A percentile compares a stretch with the other conserved stretches of the same genome.
These are phyloP conservation scores for Acacia confusa DNA, from an alignment of 306 rosid genomes.

Conservation along the genomic window DNA sequence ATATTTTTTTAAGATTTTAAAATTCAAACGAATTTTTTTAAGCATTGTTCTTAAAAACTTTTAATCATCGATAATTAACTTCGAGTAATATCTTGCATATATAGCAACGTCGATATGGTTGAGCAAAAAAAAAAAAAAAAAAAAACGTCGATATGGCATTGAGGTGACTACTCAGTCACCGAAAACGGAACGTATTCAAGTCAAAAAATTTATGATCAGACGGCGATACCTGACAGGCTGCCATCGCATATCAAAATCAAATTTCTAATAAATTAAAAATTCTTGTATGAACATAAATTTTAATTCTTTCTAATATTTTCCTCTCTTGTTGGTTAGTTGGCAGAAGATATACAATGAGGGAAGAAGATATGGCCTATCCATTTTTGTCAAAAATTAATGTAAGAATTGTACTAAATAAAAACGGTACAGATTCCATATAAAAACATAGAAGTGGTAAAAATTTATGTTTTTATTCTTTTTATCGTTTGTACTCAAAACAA, in stretches of 20 bases:
- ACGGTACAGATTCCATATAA: too few species aligned
- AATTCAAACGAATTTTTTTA: too few species aligned
- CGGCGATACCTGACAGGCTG: neutral
- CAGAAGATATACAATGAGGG: too few species aligned
- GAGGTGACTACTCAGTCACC: neutral
- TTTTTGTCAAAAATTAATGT: too few species aligned
- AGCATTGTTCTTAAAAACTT: too few species aligned
- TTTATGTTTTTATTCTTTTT: too few species aligned
- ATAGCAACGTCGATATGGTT: neutral
- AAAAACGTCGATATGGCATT: neutral
- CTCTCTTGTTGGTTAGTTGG: neutral
- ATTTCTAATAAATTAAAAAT: neutral
- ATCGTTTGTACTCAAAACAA: too few species aligned
- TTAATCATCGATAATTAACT: neutral
- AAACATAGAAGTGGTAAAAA: too few species aligned
- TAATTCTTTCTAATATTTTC: neutral
- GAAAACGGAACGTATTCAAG: neutral
- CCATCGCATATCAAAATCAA: neutral
- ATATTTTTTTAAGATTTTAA: too few species aligned
- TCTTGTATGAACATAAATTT: neutral
- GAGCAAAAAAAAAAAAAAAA: too few species aligned
- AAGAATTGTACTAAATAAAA: too few species aligned
- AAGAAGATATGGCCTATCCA: too few species aligned
- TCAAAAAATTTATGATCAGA: neutral
- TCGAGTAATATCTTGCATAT: neutral